phyloP scores from a whole-genome alignment of 441 rosid genomes.

The Populus hybrid region DNA sequence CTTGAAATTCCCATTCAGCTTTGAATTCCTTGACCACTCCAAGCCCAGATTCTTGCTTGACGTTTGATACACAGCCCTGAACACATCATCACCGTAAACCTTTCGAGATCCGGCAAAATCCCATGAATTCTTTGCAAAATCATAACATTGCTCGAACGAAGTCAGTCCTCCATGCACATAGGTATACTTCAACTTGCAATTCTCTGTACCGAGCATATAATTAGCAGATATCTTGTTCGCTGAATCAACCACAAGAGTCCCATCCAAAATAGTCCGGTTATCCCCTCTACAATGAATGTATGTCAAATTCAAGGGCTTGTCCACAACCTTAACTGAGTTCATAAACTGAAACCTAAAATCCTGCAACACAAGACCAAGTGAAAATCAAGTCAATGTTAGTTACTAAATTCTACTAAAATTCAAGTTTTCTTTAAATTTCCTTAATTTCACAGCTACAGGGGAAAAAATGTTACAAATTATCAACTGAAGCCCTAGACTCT shows the following conservation, averaged over 20 bases:
- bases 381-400: neutral
- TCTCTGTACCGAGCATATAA: constrained; percentile 68
- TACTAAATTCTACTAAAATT: neutral
- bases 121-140: constrained; percentile 76
- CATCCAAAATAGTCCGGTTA: constrained; percentile 70
- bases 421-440: neutral
- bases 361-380: constrained; percentile 32
- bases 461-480: neutral
- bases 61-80: constrained; percentile 72
- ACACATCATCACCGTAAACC: constrained; percentile 53
- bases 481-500: neutral
- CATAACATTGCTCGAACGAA: constrained; percentile 78
- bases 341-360: constrained; percentile 96
- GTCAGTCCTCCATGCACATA: constrained; percentile 62
- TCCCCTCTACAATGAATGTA: constrained; percentile 77
- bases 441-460: neutral
- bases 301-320: constrained; percentile 84
- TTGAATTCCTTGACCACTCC: constrained; percentile 78
- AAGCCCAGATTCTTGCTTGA: constrained; percentile 55
- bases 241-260: constrained; percentile 57
- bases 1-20: constrained; percentile 57
- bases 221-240: constrained; percentile 81
- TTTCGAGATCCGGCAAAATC: constrained; percentile 69
- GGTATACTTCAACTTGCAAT: constrained; percentile 82
- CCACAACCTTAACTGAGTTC: constrained; percentile 66